Percentiles rank a stretch among this genome's conserved stretches.
These are phyloP conservation scores for Leccinum solheimii DNA, from an alignment of 1,284 basidiomycete genomes.

Conservation along the genomic window DNA sequence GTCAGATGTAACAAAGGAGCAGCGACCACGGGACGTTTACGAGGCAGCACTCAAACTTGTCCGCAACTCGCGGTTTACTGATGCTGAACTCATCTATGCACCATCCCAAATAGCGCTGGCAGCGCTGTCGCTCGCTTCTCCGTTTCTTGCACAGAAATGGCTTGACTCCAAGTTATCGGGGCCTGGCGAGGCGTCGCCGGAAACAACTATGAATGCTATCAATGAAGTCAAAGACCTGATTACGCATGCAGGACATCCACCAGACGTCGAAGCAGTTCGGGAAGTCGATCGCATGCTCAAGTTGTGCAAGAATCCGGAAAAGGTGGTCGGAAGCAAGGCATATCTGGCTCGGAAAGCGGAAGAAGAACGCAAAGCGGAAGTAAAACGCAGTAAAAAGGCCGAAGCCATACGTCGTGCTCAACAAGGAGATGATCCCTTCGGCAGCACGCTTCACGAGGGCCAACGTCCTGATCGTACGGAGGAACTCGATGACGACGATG, in stretches of 20 bases:
- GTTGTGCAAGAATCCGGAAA: conserved; percentile 91
- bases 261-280: conserved; percentile 81
- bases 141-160: conserved; percentile 67
- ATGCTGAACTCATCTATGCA: conserved; percentile 89
- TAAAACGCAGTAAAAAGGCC: conserved; percentile 67
- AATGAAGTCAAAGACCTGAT: conserved; percentile 62
- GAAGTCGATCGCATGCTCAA: conserved; percentile 84
- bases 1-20: conserved; percentile 45
- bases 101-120: conserved; percentile 95
- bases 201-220: conserved; percentile 43
- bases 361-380: conserved; percentile 62
- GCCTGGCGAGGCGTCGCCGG: conserved; percentile 17
- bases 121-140: conserved; percentile 67
- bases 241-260: conserved; percentile 53
- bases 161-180: conserved; percentile 48
- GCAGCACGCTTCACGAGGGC: conserved; percentile 45
- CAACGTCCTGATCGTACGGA: conserved; percentile 26
- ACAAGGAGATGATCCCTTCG: conserved; percentile 65
- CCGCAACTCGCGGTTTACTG: conserved; percentile 79
- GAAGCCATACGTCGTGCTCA: conserved; percentile 51
- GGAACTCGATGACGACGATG: conserved; percentile 57
- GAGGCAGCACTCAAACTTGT: conserved; percentile 63
- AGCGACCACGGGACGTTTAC: conserved; percentile 50
- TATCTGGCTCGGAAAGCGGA: conserved; percentile 66
- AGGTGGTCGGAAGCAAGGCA: conserved; percentile 82